Evolutionary conservation across 306 rosid genomes (phyloP).

Genomic region (Prinsepia uniflora): DNA sequence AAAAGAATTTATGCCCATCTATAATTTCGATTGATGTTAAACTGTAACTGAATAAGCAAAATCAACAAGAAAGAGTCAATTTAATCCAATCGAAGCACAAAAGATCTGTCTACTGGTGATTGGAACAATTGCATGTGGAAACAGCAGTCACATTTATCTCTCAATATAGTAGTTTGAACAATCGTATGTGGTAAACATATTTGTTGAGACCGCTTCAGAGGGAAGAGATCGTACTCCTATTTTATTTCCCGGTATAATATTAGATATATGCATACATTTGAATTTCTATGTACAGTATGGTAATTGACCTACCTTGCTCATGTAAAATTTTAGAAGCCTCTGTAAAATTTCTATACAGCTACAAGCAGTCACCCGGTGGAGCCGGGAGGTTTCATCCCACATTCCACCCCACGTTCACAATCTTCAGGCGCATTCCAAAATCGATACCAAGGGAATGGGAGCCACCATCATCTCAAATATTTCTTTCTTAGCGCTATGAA

Average conservation of each 20-base stretch:
- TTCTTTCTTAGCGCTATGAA: background rate
- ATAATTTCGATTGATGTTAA: no score
- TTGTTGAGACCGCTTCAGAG: background rate
- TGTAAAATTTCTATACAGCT: constrained; percentile 9
- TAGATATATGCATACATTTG: constrained; percentile 6
- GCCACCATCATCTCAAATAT: background rate
- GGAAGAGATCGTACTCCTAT: background rate
- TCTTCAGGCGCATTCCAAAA: background rate
- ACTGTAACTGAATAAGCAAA: no score
- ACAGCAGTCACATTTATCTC: no score
- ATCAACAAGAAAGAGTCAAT: no score
- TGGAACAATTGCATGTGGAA: no score
- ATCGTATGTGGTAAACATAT: no score
- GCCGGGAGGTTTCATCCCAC: background rate
- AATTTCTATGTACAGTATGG: constrained; percentile 21
- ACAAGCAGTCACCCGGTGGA: constrained; percentile 7
- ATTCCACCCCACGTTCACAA: background rate
- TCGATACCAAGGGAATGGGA: background rate
- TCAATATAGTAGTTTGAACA: no score
- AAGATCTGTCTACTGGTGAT: no score
- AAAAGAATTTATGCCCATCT: no score
- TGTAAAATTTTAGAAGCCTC: constrained; percentile 7
- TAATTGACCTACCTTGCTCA: constrained; percentile 7
- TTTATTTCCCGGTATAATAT: constrained; percentile 1
- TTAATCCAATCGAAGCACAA: no score